Evolutionary conservation across 176 grass and related monocot species (phyloP), one percentile per base, ranked within the genome.

Genomic region (Avena sativa): DNA sequence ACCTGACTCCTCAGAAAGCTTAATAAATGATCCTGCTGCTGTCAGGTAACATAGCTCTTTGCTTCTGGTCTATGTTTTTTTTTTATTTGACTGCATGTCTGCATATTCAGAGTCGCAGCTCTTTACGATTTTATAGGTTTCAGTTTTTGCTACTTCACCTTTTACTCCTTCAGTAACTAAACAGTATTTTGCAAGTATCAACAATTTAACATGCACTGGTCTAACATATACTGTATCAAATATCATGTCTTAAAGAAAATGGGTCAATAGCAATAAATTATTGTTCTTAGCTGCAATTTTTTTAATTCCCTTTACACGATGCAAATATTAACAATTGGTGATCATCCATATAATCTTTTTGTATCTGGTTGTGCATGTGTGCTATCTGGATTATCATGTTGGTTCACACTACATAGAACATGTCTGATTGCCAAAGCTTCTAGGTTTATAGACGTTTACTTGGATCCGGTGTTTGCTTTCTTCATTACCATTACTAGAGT

Each of bases 21-120:
- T 90, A 40, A 91, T 55, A 62, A 90, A 89, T 86, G 81, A 84
- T 89, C 86, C 86, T 78, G 65, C 91, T 89, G 70, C 83, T 50
- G 69, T 83, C 43, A 90, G 93, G 95, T 93, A 89, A 76, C 49
- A 77, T 81, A 32, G 15, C 43, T 7, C 46, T 79, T 86, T 36
- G 12, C 81, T 88, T 52, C n/a, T 79, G 32, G 44, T 88, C 5
- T 62, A 71, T 90, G 25, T 78, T 63, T 65, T 6, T 6, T 55
- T 50, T 60, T 23, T 78, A 58, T 59, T 71, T 14, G 17, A 49
- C 17, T 83, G 47, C 14, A 43, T 82, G 52, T 51, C 40, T 72
- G 5, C 53, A 70, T 80, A 56, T 85, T 8, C 4, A 66, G 8
- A 84, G 32, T 34, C 70, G 21, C 44, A n/a, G 20, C 28, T 58